Conservation (phyloP, 2,329 filamentous ascomycete genomes). For the Emergomyces pasteurianus region DNA sequence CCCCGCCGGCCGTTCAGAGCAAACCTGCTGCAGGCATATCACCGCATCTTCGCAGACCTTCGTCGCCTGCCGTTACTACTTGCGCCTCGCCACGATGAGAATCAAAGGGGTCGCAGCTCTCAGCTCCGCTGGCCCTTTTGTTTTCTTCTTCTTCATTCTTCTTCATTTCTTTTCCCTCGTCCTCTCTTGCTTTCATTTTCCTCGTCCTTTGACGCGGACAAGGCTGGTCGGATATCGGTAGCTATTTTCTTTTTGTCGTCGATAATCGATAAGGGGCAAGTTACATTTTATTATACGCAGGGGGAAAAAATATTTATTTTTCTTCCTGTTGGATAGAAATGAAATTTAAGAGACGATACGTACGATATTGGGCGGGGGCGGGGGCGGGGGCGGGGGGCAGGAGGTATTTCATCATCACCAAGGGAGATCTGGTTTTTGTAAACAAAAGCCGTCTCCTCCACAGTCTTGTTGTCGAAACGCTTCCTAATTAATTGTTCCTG, state of each 20-base stretch:
- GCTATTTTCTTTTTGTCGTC: neutral
- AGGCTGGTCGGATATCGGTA: neutral
- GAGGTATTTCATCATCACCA: too few relatives aligned
- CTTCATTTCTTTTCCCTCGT: neutral
- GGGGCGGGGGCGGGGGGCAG: too few relatives aligned
- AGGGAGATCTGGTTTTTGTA: too few relatives aligned
- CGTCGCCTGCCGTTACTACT: slow-evolving; percentile 21
- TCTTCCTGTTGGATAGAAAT: too few relatives aligned
- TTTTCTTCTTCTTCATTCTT: neutral
- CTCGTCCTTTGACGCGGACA: neutral
- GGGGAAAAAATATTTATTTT: too few relatives aligned
- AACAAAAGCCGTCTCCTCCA: too few relatives aligned
- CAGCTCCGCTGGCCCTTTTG: neutral
- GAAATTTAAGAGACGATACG: too few relatives aligned
- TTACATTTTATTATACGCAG: too few relatives aligned
- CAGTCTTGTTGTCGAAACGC: too few relatives aligned
- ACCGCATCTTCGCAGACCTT: slow-evolving; percentile 16
- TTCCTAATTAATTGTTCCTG: too few relatives aligned
- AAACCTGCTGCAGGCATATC: slow-evolving; percentile 13
- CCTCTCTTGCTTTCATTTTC: neutral
- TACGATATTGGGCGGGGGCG: too few relatives aligned
- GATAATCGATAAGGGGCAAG: neutral
- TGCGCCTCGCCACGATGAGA: slow-evolving; percentile 19
- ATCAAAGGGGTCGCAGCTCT: neutral
- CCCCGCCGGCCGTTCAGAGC: slow-evolving; percentile 24